Evolutionary conservation across 805 yeast genomes (phyloP), one percentile per base, ranked within the genome.

Genomic region (Maudiozyma saulgeensis): DNA sequence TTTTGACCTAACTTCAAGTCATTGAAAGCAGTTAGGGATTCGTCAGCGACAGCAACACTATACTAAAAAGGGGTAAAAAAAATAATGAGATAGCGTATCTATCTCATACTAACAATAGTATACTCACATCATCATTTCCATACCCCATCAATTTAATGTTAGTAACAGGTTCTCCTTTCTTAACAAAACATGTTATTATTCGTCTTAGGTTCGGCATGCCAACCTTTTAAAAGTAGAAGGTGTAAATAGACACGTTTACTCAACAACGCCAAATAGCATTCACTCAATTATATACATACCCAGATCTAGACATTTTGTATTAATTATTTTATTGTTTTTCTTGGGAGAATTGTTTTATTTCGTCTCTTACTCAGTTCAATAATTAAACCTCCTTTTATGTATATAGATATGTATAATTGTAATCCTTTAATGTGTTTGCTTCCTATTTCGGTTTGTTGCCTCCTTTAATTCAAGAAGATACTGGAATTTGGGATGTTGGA

Each of bases 1-100:
- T 86, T 86, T 75, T 87, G 87, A 60, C 96, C 96, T 67, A 91
- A 79, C 77, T 93, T 93, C 72, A 93, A 81, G 67, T 90, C 96
- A 69, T 91, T 88, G 84, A 90, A 93, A 51, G 97, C 96, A 59
- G 80, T 75, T 68, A 91, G 78, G 57, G 97, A 88, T 68, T 89
- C 96, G 70, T 91, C 93, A 61, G 85, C 81, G 62, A 85, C 87
- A 57, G 87, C 82, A 66, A 85, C 91, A 74, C 93, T 82, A 41
- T 16, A 32, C 12, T 4, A 28, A 28, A 28, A 28, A 11, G 32
- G 32, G 32, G 2, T 9, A 4, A 28, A 28, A 28, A 28, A 28
- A 28, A 26, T 26, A 28, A 28, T 28, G 12, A 28, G 8, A 28
- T 2, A 28, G 32, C 2, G 4, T 28, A 11, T 28, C 12, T 8